Base-by-base conservation (phyloP, 108 stramenopile genomes). In the Pseudonitzschia pungens region DNA sequence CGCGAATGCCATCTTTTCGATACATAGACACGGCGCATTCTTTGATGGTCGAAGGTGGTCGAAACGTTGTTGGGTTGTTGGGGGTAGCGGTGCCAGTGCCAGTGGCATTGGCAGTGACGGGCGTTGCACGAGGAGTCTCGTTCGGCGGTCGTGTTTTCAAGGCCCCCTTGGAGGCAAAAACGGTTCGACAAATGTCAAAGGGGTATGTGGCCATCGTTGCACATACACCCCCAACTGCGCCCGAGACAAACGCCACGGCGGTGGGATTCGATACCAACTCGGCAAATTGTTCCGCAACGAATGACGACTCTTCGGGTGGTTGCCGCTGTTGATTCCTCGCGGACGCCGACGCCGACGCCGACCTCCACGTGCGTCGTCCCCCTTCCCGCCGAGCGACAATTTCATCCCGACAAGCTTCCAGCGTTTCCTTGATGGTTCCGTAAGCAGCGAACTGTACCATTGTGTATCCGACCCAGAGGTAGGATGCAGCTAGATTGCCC, bases 181-280 rank as follows among this genome's bases (percentile, higher is more conserved):
- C 89, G 18, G 97, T 98, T 11, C 97, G 86, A 29, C 84, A 85
- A 24, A 97, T 67, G 77, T 98, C 97, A 71, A 97, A 96, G 18
- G 97, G 97, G 76, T 98, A 98, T 18, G 97, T 96, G 4, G 81
- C 71, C 8, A 93, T 20, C 1, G 97, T 98, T 14, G 96, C 93
- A 70, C 81, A 77, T 10, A 87, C 57, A 4, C 96, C 96, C 0
- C 95, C 92, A 0, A 80, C 36, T 31, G 94, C 95, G 31, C 96
- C 97, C 28, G 93, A 74, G 0, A 82, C 40, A 68, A 96, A 96
- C n/a, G 87, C 75, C 21, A 83, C 67, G 6, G 68, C 44, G 4
- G 87, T 73, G 0, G 75, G 60, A 56, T 58, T 69, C 62, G 22
- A 7, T 43, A 60, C n/a, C 24, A n/a, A 31, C 4, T 55, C 36